A percentile compares a stretch with the other conserved stretches of the same genome.
These are phyloP conservation scores for Dittrichia graveolens DNA, from an alignment of 129 eudicot genomes.

Conservation along the genomic window DNA sequence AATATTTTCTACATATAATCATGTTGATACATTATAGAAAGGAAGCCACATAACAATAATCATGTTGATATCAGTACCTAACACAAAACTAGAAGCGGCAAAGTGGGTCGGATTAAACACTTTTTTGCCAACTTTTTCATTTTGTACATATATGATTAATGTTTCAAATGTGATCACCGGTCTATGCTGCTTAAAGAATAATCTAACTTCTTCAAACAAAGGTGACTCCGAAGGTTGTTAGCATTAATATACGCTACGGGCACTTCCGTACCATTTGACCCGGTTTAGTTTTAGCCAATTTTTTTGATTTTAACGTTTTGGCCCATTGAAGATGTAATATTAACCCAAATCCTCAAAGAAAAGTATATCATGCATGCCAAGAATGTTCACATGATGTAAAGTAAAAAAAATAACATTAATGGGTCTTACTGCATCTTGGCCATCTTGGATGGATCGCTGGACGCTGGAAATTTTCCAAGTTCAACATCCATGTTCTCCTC, in stretches of 20 bases:
- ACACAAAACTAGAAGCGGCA: not conserved
- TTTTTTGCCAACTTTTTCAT: not conserved
- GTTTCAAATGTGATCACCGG: not conserved
- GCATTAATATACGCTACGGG: not conserved
- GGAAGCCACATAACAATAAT: constrained; percentile 3
- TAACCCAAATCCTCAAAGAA: not conserved
- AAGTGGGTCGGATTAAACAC: not conserved
- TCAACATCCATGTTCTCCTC: constrained; percentile 92
- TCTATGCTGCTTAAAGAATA: not conserved
- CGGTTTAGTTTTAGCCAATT: not conserved
- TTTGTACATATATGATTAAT: not conserved
- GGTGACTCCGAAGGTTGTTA: not conserved
- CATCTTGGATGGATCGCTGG: constrained; percentile 80
- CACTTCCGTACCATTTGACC: not conserved
- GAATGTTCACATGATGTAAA: constrained; percentile 1
- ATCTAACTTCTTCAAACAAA: not conserved
- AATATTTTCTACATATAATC: not conserved
- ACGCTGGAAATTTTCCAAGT: constrained; percentile 63
- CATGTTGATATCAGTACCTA: not conserved
- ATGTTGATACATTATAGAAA: not conserved
- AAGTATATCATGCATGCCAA: not conserved
- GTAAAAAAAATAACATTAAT: not conserved
- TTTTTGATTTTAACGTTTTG: not conserved
- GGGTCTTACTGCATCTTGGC: constrained; percentile 89
- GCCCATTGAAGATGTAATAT: not conserved